Conservation (phyloP, 306 rosid species). For the Leucaena leucocephala region DNA sequence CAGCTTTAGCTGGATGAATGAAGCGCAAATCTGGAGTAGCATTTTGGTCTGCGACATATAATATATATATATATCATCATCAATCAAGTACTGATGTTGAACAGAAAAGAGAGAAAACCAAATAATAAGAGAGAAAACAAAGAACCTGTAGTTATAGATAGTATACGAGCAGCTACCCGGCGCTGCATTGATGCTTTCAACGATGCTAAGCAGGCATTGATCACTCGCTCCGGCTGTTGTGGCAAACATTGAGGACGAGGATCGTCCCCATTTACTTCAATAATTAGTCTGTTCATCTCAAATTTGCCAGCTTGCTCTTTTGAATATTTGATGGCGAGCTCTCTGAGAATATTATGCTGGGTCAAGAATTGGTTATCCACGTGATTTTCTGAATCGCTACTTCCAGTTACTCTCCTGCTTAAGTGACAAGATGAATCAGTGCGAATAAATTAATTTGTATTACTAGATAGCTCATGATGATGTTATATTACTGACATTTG, state of each 20-base stretch:
- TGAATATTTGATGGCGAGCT: slow-evolving; percentile 37
- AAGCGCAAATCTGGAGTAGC: not conserved
- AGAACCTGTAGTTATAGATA: slow-evolving; percentile 30
- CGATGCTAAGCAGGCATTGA: slow-evolving; percentile 38
- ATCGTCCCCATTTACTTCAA: slow-evolving; percentile 28
- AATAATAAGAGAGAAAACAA: slow-evolving; percentile 13
- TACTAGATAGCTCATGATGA: not conserved
- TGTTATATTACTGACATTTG: not conserved
- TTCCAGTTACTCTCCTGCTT: slow-evolving; percentile 32
- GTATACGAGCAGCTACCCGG: slow-evolving; percentile 28
- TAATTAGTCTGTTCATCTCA: slow-evolving; percentile 39
- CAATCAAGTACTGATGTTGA: not conserved
- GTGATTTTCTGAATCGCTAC: slow-evolving; percentile 20
- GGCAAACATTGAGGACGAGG: slow-evolving; percentile 35
- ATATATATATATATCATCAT: not conserved
- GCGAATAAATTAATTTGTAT: not conserved
- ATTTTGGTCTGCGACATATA: slow-evolving; percentile 39
- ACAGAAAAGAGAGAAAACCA: not conserved
- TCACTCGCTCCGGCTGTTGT: not conserved
- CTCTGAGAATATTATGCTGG: slow-evolving; percentile 52
- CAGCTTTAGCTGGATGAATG: not conserved
- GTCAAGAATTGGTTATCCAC: slow-evolving; percentile 38
- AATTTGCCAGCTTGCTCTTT: not conserved
- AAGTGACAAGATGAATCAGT: not conserved
- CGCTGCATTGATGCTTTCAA: slow-evolving; percentile 29